A percentile compares a stretch with the other conserved stretches of the same genome.
phyloP scores from a whole-genome alignment of 1,284 basidiomycete genomes.

The Mycena citricolor region DNA sequence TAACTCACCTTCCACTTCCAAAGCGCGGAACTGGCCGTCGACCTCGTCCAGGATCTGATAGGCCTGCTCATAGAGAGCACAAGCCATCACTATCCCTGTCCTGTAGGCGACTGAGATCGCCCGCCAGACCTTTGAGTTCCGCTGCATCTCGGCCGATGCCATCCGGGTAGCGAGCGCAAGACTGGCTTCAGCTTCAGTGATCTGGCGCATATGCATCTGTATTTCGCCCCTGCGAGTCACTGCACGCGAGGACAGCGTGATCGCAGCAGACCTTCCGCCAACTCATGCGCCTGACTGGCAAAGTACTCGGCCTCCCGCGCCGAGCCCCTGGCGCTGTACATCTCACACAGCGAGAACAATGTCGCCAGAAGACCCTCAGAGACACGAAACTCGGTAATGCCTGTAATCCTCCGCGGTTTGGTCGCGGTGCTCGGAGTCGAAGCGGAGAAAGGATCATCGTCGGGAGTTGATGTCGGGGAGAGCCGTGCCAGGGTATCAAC shows the following conservation, averaged over 20 bases:
- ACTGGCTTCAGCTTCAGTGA: no score
- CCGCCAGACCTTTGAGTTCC: no score
- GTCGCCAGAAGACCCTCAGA: slow-evolving; percentile 67
- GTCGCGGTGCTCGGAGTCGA: no score
- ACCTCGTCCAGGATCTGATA: no score
- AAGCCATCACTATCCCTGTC: no score
- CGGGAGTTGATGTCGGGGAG: slow-evolving; percentile 33
- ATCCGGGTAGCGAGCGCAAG: no score
- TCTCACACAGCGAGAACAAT: slow-evolving; percentile 60
- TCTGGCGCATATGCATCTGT: slow-evolving; percentile 58
- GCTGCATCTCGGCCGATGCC: no score
- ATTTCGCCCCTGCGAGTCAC: slow-evolving; percentile 68
- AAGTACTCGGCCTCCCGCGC: slow-evolving; percentile 83
- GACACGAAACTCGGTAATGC: slow-evolving; percentile 82
- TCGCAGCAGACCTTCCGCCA: slow-evolving; percentile 67
- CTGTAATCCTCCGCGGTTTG: no score
- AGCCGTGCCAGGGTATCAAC: slow-evolving; percentile 70
- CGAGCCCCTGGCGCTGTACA: slow-evolving; percentile 73
- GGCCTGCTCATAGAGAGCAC: no score
- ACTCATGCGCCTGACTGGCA: slow-evolving; percentile 65
- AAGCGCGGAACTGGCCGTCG: no score
- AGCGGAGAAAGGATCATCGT: slow-evolving; percentile 62
- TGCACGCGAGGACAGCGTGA: slow-evolving; percentile 63
- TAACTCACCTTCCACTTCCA: no score
- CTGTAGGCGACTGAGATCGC: no score